Evolutionary conservation across 2,329 filamentous ascomycete genomes (phyloP).

Genomic region (Aspergillaceae sp.): DNA sequence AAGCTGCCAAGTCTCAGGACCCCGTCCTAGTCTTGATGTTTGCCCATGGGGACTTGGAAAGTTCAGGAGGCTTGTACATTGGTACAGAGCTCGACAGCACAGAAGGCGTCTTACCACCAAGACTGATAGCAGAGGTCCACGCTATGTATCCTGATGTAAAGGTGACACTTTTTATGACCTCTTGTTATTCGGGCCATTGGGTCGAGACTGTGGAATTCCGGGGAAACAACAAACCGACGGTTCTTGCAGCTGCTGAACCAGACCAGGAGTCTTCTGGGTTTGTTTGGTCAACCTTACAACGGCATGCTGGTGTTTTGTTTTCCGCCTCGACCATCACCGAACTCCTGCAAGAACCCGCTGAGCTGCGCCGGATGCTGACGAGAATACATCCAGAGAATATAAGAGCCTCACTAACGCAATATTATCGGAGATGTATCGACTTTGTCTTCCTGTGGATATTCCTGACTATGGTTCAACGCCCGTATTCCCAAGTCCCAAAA

Average conservation of each 20-base stretch:
- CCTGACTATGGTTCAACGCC: conserved; percentile 3
- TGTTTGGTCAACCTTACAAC: conserved; percentile 5
- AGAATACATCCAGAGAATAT: conserved; percentile 2
- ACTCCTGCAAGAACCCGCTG: neutral
- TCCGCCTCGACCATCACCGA: conserved; percentile 2
- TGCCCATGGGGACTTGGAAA: neutral
- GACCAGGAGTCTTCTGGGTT: conserved; percentile 6
- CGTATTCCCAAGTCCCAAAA: conserved; percentile 1
- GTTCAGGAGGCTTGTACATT: neutral
- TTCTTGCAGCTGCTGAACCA: conserved; percentile 2
- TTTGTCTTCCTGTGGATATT: conserved; percentile 6
- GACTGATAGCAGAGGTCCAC: neutral
- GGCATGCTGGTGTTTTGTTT: conserved; percentile 6
- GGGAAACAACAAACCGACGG: neutral
- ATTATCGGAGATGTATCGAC: conserved; percentile 2
- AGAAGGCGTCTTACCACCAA: neutral
- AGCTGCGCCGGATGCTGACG: neutral
- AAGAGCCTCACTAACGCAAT: conserved; percentile 1
- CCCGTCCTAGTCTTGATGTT: neutral
- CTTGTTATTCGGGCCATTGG: conserved; percentile 8
- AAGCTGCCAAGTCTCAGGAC: neutral
- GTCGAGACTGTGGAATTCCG: conserved; percentile 5
- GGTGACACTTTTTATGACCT: conserved; percentile 5
- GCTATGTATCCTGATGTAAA: conserved; percentile 3
- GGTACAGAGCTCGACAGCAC: neutral